Conservation (phyloP, 495 filamentous ascomycete species). For the Tuber microsphaerosporum region DNA sequence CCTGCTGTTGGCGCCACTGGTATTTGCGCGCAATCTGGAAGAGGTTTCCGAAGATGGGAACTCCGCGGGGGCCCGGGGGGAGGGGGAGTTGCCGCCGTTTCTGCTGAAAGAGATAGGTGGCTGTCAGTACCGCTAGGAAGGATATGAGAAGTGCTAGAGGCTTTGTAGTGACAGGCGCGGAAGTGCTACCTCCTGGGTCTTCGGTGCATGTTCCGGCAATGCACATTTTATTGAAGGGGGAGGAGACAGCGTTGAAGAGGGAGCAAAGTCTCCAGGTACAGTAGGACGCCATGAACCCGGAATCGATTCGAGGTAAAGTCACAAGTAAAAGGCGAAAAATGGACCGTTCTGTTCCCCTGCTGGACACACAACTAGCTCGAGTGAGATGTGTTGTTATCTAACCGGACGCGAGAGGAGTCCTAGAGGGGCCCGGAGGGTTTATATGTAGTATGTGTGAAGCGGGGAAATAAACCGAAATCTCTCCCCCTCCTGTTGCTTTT, state of each 20-base stretch:
- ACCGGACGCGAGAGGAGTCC: background rate
- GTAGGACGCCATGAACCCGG: background rate
- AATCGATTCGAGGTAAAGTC: background rate
- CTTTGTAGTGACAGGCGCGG: background rate
- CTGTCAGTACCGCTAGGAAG: background rate
- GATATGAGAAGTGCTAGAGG: background rate
- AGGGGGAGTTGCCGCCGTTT: background rate
- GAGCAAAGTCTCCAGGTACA: background rate
- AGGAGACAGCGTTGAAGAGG: background rate
- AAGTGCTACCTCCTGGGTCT: background rate
- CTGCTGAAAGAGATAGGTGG: background rate
- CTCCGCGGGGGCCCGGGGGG: background rate
- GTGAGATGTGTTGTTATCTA: background rate
- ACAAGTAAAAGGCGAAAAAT: background rate
- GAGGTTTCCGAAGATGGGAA: constrained; percentile 48
- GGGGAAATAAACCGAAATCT: background rate
- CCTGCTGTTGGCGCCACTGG: constrained; percentile 53
- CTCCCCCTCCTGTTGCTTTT: background rate
- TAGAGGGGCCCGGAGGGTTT: background rate
- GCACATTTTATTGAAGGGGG: background rate
- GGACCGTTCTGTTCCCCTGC: background rate
- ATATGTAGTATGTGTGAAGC: background rate
- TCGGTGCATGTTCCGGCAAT: background rate
- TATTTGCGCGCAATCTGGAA: constrained; percentile 49
- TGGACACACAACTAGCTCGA: background rate